Percentiles rank a stretch among this genome's conserved stretches.
Conservation (phyloP, 257 asterid species). For the Plantago ovata region DNA sequence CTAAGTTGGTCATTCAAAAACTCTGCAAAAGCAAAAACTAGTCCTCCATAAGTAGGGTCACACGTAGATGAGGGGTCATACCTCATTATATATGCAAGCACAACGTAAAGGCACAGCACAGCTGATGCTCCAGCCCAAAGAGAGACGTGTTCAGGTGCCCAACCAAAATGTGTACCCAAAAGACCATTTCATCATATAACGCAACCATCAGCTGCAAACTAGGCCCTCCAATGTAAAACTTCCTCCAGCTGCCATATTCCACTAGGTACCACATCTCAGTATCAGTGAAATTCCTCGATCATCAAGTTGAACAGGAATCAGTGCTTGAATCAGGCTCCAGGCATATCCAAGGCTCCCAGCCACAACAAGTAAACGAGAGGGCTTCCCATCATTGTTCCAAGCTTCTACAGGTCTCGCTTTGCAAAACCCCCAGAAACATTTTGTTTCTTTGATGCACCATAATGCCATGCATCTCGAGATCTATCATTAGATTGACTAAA, state of each 20-base stretch:
- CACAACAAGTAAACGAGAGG: conserved; percentile 10
- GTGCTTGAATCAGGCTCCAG: conserved; percentile 12
- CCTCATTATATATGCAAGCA: too few relatives aligned
- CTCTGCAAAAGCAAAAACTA: too few relatives aligned
- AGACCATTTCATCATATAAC: too few relatives aligned
- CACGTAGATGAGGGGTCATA: too few relatives aligned
- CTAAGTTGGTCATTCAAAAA: neutral
- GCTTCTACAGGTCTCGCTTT: conserved; percentile 50
- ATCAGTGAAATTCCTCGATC: conserved; percentile 11
- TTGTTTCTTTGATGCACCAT: conserved; percentile 48
- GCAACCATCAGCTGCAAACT: too few relatives aligned
- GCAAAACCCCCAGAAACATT: conserved; percentile 40
- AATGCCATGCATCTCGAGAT: conserved; percentile 73
- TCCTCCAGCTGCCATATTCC: conserved; percentile 11
- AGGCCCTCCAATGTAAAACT: too few relatives aligned
- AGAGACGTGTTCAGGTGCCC: too few relatives aligned
- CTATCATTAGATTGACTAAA: conserved; percentile 63
- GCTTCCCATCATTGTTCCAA: conserved; percentile 15
- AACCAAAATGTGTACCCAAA: too few relatives aligned
- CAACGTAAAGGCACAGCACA: too few relatives aligned
- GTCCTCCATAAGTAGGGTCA: too few relatives aligned
- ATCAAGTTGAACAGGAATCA: conserved; percentile 11
- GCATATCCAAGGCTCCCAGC: conserved; percentile 6
- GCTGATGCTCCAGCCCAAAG: too few relatives aligned
- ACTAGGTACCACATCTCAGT: conserved; percentile 7